Evolutionary conservation across 2,329 filamentous ascomycete genomes (phyloP), one percentile per base, ranked within the genome.

Genomic region (Hymenoscyphus salicellus): DNA sequence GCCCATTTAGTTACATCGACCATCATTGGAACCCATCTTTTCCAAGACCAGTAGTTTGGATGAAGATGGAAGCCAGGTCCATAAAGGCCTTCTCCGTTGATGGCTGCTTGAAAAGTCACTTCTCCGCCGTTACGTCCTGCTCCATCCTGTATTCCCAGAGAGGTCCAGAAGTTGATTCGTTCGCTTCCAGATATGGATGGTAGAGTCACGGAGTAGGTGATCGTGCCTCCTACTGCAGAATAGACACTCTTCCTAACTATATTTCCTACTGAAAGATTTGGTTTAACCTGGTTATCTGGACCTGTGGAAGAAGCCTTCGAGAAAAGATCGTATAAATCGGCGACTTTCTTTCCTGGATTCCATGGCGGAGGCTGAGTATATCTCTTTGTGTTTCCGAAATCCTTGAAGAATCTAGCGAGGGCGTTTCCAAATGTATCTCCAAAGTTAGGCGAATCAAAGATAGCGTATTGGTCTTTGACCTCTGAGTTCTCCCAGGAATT

Each of bases 91-190:
- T 63, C 55, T 0, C 65, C 65, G 32, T 68, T 66, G 20, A 63
- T 59, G 1, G 59, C 60, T 2, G 52, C 66, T 61, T 68, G 66
- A 32, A 68, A 68, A 7, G 59, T 33, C 2, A 46, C 60, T 60
- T 67, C 65, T 33, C 66, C 65, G 16, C 66, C 66, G 32, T 58
- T 57, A 2, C 46, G 17, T 5, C 66, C 66, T 2, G 65, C 66
- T 4, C 65, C 66, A 46, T 68, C 66, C 38, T 65, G 63, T 36
- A 68, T 67, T 26, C 65, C 66, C 16, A 68, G 41, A 17, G 66
- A 68, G 1, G 65, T 62, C 66, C 66, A 68, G 33, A 68, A 62
- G 58, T 67, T 67, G 6, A 68, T 61, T 11, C 66, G 59, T 38
- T 68, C 58, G 20, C 46, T 52, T 3, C 41, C 55, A 6, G 60